Percentiles rank a stretch among this genome's conserved stretches.
Conservation (phyloP, 164 flowering plant genomes). For the Amborella trichopoda region DNA sequence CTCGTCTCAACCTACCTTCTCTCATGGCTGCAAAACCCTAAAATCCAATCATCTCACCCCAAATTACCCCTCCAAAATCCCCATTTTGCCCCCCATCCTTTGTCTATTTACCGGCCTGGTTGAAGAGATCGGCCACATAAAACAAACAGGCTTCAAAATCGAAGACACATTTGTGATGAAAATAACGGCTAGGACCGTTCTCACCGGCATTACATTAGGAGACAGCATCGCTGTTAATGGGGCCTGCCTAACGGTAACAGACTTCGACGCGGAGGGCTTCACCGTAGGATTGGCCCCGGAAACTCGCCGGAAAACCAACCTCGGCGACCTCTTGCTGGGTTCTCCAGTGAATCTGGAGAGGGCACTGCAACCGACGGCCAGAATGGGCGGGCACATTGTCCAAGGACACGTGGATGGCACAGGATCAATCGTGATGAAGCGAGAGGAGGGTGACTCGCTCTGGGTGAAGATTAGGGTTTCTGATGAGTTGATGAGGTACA, state of each 20-base stretch:
- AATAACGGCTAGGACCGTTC: conserved; percentile 44
- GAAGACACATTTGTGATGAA: conserved; percentile 56
- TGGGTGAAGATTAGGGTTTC: conserved; percentile 72
- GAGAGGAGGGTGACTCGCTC: conserved; percentile 65
- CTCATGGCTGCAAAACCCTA: too few relatives aligned
- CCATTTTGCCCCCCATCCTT: too few relatives aligned
- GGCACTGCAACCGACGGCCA: conserved; percentile 30
- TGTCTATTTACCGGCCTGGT: conserved; percentile 81
- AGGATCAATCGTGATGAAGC: conserved; percentile 54
- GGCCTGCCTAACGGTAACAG: conserved; percentile 76
- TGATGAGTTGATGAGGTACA: conserved; percentile 46
- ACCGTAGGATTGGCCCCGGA: conserved; percentile 78
- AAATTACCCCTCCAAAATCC: too few relatives aligned
- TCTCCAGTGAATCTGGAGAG: conserved; percentile 68
- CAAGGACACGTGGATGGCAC: conserved; percentile 97
- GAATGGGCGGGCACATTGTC: conserved; percentile 98
- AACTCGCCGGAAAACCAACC: conserved; percentile 61
- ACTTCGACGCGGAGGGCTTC: conserved; percentile 40
- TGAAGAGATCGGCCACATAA: conserved; percentile 75
- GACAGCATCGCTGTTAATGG: conserved; percentile 93
- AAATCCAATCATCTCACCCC: too few relatives aligned
- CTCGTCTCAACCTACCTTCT: too few relatives aligned
- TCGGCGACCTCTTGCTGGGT: conserved; percentile 46
- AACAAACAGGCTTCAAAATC: conserved; percentile 34
- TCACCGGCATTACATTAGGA: conserved; percentile 68